These are phyloP conservation scores for Fusarium sp. DNA, from an alignment of 2,329 filamentous ascomycete species.

Conservation along the genomic window DNA sequence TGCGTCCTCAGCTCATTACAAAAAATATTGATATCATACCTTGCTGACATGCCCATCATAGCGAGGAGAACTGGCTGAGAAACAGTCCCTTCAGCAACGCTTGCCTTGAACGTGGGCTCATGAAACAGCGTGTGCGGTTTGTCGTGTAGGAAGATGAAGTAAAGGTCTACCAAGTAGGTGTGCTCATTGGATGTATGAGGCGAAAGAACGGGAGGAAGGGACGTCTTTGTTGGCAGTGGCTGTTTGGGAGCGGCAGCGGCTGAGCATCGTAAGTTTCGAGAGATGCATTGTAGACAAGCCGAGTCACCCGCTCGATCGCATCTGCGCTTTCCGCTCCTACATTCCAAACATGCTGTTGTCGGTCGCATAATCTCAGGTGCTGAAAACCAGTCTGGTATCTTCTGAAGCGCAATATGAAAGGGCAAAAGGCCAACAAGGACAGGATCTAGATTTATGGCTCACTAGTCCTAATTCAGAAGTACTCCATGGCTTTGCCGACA, in stretches of 20 bases:
- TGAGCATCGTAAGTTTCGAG: conserved; percentile 35
- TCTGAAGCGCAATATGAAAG: too few species aligned
- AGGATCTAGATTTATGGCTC: too few species aligned
- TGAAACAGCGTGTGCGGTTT: conserved; percentile 46
- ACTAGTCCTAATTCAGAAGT: too few species aligned
- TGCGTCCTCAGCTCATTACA: not conserved
- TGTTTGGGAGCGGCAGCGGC: not conserved
- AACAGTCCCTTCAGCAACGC: conserved; percentile 18
- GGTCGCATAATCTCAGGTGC: conserved; percentile 33
- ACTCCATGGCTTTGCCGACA: too few species aligned
- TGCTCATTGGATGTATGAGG: conserved; percentile 3
- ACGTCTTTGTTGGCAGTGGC: rapidly evolving
- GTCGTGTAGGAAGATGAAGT: conserved; percentile 43
- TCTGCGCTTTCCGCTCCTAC: conserved; percentile 38
- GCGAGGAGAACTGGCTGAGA: conserved; percentile 36
- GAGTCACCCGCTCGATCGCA: conserved; percentile 23
- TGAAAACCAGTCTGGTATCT: not conserved
- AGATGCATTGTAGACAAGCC: conserved; percentile 31
- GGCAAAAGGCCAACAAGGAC: too few species aligned
- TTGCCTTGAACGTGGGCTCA: conserved; percentile 33
- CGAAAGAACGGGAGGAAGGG: not conserved
- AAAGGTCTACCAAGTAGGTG: conserved; percentile 34
- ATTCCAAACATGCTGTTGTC: conserved; percentile 38
- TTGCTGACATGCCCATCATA: conserved; percentile 44
- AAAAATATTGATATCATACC: conserved; percentile 5